phyloP scores from a whole-genome alignment of 208 protist species.

The Crithidia expoeki region DNA sequence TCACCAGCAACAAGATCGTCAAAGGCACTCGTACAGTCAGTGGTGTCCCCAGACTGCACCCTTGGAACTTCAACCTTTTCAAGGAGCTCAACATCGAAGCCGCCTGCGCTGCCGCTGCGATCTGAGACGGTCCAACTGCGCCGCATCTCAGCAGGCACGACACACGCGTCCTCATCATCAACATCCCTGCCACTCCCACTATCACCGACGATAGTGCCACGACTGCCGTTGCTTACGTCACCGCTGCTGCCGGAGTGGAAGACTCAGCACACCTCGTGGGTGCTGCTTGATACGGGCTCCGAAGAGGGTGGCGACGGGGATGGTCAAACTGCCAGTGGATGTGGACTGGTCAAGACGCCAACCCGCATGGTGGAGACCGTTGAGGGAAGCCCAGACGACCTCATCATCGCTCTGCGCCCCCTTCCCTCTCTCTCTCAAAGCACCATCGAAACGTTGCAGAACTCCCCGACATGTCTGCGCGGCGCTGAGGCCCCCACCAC shows the following conservation, averaged over 20 bases:
- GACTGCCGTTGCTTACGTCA: background rate
- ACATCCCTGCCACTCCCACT: no score
- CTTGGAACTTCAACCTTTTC: background rate
- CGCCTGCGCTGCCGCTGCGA: background rate
- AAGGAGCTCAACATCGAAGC: background rate
- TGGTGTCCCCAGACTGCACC: no score
- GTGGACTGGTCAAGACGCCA: background rate
- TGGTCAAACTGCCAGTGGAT: background rate
- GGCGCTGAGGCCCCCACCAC: no score
- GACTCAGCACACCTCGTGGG: background rate
- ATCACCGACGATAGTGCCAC: no score
- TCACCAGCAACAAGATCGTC: background rate
- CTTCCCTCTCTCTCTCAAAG: no score
- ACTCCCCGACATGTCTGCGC: background rate
- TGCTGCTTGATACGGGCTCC: conserved; percentile 9
- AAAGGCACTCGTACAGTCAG: no score
- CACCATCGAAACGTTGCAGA: no score
- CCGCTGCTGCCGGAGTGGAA: background rate
- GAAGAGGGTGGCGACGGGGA: background rate
- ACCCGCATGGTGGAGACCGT: conserved; percentile 5
- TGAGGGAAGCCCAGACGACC: background rate
- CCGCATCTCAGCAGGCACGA: background rate
- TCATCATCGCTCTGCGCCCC: background rate
- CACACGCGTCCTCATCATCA: background rate
- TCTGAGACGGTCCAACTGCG: background rate